Evolutionary conservation across 306 rosid species (phyloP).

Genomic region (Lathyrus tuberosus): DNA sequence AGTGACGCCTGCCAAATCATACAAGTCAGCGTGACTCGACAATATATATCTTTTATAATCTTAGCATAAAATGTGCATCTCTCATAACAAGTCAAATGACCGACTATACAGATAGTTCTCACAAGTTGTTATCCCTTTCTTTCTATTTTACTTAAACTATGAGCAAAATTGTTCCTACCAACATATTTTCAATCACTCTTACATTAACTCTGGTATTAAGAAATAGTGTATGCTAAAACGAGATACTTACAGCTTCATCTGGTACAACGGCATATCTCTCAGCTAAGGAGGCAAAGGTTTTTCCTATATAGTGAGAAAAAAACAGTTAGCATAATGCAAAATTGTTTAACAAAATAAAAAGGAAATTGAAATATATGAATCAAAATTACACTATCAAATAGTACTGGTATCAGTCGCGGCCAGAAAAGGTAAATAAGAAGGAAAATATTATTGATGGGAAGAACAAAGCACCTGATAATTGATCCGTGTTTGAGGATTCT

Average conservation of each 20-base stretch:
- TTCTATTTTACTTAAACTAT: conserved; percentile 18
- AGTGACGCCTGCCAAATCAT: conserved; percentile 66
- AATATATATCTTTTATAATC: not conserved
- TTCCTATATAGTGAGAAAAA: conserved; percentile 50
- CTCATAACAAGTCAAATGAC: conserved; percentile 26
- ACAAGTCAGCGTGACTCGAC: conserved; percentile 15
- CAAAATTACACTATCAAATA: conserved; percentile 4
- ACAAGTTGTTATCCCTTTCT: conserved; percentile 7
- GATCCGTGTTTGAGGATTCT: conserved; percentile 67
- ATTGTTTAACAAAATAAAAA: not conserved
- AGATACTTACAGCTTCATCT: conserved; percentile 79
- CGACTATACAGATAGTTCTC: conserved; percentile 4
- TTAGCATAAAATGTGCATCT: conserved; percentile 23
- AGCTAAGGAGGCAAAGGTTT: conserved; percentile 63
- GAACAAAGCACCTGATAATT: conserved; percentile 65
- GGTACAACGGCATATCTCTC: conserved; percentile 97
- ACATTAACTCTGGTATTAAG: not conserved
- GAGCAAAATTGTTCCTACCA: conserved; percentile 13
- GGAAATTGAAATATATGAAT: not conserved
- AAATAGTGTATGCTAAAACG: conserved; percentile 9
- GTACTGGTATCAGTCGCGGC: not conserved
- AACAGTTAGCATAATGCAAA: conserved; percentile 14
- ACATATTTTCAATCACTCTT: conserved; percentile 11
- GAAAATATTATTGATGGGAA: conserved; percentile 25
- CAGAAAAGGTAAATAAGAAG: not conserved